Base-by-base conservation (phyloP, 2,329 filamentous ascomycete species). In the Diaporthe sp. region DNA sequence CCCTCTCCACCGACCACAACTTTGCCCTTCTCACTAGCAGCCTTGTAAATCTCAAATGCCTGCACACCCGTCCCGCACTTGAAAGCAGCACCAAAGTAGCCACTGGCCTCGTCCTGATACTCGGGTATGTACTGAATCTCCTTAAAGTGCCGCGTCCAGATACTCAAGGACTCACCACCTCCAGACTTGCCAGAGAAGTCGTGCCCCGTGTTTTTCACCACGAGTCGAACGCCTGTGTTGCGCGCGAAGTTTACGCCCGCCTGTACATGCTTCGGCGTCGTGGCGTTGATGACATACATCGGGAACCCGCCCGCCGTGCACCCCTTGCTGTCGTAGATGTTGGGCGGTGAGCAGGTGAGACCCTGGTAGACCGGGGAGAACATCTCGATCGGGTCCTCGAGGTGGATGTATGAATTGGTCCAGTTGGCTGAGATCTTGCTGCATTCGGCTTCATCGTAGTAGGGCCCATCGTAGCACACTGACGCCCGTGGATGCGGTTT, bases 131-230 rank as follows among this genome's bases (percentile, higher is more conserved):
- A 73, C 34, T 31, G 42, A 15, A 73, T 65, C 1, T 62, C 49
- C 34, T 89, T 88, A 61, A 92, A 84, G 73, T 86, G 80, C 72
- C 90, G 88, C 10, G 86, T 90, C 87, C 90, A 91, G 49, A 91
- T 81, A 8, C 81, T 82, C 85, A 85, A 78, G 1, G 84, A 80
- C 2, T 83, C 83, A 62, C 81, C 83, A 9, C 84, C 68, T 85
- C 65, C 65, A n/a, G 65, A 6, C 91, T 89, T 88, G 37, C 91
- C 92, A 37, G 87, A 84, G 77, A 85, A 87, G 74, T 90, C 88
- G 79, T 91, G 89, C 0, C 89, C 89, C 0, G 89, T 90, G 76
- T 89, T 90, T 78, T 62, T 73, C 76, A 91, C 86, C 17, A 89
- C 83, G 0, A 90, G 78, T 4, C 89, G 84, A 61, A 91, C 82